phyloP scores from a whole-genome alignment of 331 rosid species.

The Cydonia oblonga region DNA sequence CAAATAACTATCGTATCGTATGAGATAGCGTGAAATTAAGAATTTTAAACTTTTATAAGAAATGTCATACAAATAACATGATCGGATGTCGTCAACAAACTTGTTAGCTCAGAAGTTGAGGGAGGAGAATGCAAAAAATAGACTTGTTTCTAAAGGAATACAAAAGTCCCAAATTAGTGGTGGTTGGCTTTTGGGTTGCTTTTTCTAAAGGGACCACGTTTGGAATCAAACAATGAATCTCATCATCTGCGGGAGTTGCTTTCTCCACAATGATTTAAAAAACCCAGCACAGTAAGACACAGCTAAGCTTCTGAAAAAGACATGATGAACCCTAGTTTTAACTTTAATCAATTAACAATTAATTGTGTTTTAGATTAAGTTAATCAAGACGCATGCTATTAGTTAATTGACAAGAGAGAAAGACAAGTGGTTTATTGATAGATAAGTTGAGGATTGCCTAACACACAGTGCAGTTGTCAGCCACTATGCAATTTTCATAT shows the following conservation, averaged over 20 bases:
- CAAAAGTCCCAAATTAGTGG: background rate
- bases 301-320: slow-evolving; percentile 31
- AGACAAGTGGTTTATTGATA: background rate
- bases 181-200: slow-evolving; percentile 3
- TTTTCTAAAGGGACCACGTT: too few relatives aligned
- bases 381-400: background rate
- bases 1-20: too few relatives aligned
- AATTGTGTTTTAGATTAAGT: background rate
- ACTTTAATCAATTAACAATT: background rate
- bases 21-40: background rate
- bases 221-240: too few relatives aligned
- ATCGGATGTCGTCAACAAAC: rapidly evolving
- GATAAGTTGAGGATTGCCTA: background rate
- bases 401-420: background rate
- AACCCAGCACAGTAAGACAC: slow-evolving; percentile 7
- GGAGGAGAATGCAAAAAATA: slow-evolving; percentile 6
- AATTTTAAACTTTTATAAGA: background rate
- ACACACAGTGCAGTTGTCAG: background rate
- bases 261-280: slow-evolving; percentile 16
- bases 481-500: background rate
- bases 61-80: background rate
- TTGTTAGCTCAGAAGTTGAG: slow-evolving; percentile 1
- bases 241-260: slow-evolving; percentile 14
- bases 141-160: slow-evolving; percentile 17
- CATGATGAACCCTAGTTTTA: background rate